These are phyloP conservation scores for Phyllosticta capitalensis DNA, from an alignment of 2,329 filamentous ascomycete genomes.

Conservation along the genomic window DNA sequence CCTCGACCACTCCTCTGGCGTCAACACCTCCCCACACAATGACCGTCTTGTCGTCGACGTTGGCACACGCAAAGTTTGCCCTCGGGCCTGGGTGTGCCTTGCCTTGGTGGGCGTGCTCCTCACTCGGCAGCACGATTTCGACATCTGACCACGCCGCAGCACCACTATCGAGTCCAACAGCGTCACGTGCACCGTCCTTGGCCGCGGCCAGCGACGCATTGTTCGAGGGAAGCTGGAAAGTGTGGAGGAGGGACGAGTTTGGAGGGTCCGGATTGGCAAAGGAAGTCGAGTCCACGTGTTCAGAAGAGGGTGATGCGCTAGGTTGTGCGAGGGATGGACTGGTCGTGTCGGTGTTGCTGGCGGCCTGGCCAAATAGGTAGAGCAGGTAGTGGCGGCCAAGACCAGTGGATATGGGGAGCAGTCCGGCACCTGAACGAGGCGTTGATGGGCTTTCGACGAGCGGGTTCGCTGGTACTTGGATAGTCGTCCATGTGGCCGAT, in stretches of 20 bases:
- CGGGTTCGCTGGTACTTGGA: slow-evolving; percentile 34
- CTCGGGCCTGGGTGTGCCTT: slow-evolving; percentile 37
- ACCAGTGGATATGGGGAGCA: slow-evolving; percentile 34
- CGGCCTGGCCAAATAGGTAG: slow-evolving; percentile 31
- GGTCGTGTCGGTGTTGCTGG: slow-evolving; percentile 11
- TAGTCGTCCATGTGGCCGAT: slow-evolving; percentile 28
- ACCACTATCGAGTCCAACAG: slow-evolving; percentile 32
- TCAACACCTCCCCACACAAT: slow-evolving; percentile 36
- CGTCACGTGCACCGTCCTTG: slow-evolving; percentile 34
- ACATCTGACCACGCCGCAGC: slow-evolving; percentile 35
- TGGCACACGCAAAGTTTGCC: slow-evolving; percentile 33
- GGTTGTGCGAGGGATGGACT: slow-evolving; percentile 8
- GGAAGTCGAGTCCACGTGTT: neutral
- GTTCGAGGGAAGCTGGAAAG: slow-evolving; percentile 34
- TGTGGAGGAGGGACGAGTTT: slow-evolving; percentile 24
- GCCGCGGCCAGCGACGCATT: slow-evolving; percentile 33
- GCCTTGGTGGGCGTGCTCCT: slow-evolving; percentile 26
- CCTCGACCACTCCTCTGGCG: slow-evolving; percentile 33
- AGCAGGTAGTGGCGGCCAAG: slow-evolving; percentile 36
- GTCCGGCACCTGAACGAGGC: slow-evolving; percentile 25
- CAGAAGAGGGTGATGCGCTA: slow-evolving; percentile 13
- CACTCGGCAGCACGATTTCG: slow-evolving; percentile 28
- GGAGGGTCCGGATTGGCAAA: slow-evolving; percentile 5
- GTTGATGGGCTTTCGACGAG: slow-evolving; percentile 33
- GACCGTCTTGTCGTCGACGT: slow-evolving; percentile 26